phyloP scores from a whole-genome alignment of 2,329 filamentous ascomycete species.

The Calonectria naviculata region DNA sequence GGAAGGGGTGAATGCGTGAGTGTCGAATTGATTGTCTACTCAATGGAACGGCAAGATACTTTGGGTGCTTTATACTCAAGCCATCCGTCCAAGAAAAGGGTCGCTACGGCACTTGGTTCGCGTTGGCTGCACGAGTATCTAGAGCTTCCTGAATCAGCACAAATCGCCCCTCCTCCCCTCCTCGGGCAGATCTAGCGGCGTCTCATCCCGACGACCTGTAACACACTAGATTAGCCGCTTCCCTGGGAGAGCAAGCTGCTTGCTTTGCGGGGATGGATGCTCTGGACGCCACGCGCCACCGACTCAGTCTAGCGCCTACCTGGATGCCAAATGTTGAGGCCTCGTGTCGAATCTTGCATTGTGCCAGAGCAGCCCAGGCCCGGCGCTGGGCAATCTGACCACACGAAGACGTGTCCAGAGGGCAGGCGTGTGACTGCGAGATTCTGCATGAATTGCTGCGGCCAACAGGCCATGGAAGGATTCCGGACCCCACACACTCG shows the following conservation, averaged over 20 bases:
- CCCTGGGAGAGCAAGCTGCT: not conserved
- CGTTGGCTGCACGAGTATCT: not conserved
- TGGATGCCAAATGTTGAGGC: not conserved
- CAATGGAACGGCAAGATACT: not conserved
- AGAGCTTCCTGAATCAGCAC: not conserved
- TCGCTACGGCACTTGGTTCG: not conserved
- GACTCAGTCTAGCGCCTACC: not conserved
- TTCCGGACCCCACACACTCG: not conserved
- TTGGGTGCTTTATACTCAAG: not conserved
- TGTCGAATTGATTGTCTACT: not conserved
- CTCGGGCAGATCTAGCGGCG: not conserved
- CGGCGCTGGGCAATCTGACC: not conserved
- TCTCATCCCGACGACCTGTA: conserved; percentile 4
- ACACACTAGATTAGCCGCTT: conserved; percentile 1
- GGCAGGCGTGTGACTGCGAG: not conserved
- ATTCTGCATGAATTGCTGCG: not conserved
- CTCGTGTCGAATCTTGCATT: not conserved
- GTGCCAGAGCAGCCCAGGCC: not conserved
- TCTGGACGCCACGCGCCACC: not conserved
- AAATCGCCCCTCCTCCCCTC: not conserved
- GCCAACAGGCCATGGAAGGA: not conserved
- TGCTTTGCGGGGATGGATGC: conserved; percentile 1
- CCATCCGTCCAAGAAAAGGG: not conserved
- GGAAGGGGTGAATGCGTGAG: not conserved
- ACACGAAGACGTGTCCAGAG: not conserved